Evolutionary conservation across 371 early-diverging fungal species (phyloP), one percentile per base, ranked within the genome.

Genomic region (Mucor circinelloides): DNA sequence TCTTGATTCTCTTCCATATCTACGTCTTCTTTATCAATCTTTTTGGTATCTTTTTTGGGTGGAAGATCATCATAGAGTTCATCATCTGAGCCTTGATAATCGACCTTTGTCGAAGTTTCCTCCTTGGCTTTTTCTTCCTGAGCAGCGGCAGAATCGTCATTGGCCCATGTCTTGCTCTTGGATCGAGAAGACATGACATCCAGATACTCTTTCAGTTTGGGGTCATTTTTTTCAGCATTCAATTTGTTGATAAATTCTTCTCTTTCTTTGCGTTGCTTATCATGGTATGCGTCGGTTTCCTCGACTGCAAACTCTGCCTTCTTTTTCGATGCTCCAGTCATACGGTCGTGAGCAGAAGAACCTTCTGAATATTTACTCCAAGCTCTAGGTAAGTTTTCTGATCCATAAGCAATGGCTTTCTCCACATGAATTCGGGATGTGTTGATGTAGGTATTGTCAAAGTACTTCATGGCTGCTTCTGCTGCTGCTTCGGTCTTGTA

Each of bases 401-500:
- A 91, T 31, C 90, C 90, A 72, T 94, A 88, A 21, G 95, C 88
- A 72, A 92, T 91, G 6, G 99, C 97, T 38, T 90, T 82, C 71
- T 95, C 95, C 6, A 99, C 97, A 4, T 76, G 70, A 31, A 99
- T 91, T 62, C 83, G 82, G 6, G 94, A 91, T 3, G 96, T 98
- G 71, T 96, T 95, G 62, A 99, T 91, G 73, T 87, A 98, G 5
- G 97, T 92, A 58, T 89, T 85, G 84, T 98, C 90, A 74, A 96
- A 99, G 74, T 96, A 92, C 46, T 82, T 71, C 32, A 92, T 75
- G 0, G 97, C 97, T 2, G 83, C 87, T 63, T 89, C 78, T 5
- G 98, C 98, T 27, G 94, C 94, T 66, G 91, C 84, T 44, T 93
- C 95, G 1, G 90, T 91, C 63, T 86, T 87, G 80, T 86, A 99